Base-by-base conservation (phyloP, 202 grass and related monocot species). In the Carex arenaria region DNA sequence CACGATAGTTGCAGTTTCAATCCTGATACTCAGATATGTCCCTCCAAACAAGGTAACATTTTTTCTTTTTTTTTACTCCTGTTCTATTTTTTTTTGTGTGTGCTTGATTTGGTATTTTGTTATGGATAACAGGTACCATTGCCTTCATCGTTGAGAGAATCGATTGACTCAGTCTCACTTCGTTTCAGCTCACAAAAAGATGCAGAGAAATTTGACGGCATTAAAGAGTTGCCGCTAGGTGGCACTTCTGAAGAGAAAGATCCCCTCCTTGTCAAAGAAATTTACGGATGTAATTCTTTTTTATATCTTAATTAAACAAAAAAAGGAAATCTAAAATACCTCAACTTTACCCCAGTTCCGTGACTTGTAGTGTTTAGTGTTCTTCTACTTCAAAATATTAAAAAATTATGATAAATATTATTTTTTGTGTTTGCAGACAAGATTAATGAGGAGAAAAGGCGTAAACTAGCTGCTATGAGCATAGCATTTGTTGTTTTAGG, bases 21-120 rank as follows among this genome's bases (percentile, higher is more conserved):
- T 94, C 88, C 89, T 96, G 84, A 99, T 99, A 89, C 91, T 99
- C 71, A 92, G 96, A 94, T 99, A 99, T 89, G 89, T 96, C 73
- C 93, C 96, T 82, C 96, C 96, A 32, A 89, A 85, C 72, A 87
- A 94, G 84, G 80, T 83, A 69, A 40, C 22, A 45, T 47, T 56
- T 17, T 54, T 20, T 83, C n/a, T 45, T 36, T 51, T 20, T 54
- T 70, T 83, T 15, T 34, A 18, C n/a, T n/a, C 26, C 52, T 83
- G 52, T 83, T 69, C 57, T 67, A 34, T 67, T 69, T 69, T 7
- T 36, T 57, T 14, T 76, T 28, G 23, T 55, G 13, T 34, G 26
- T 70, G 61, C 23, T 70, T 83, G 22, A 82, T 83, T 61, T 57
- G 14, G 43, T 40, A 69, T 57, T 70, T 70, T 38, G 63, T 70